These are phyloP conservation scores for Alternaria consortialis DNA, from an alignment of 2,329 filamentous ascomycete genomes.

Conservation along the genomic window DNA sequence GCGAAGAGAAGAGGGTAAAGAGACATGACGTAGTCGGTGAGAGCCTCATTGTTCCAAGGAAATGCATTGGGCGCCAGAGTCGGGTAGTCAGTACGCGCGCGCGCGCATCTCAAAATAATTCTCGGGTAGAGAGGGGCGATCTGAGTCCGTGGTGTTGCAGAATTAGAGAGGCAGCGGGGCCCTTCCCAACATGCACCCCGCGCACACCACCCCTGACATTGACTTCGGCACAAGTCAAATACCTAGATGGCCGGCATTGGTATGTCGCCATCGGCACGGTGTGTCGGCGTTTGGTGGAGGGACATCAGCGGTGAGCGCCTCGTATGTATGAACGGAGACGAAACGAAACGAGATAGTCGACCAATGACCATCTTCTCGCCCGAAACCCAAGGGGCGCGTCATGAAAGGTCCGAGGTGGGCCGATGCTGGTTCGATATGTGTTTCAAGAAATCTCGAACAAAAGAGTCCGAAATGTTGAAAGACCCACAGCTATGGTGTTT, in stretches of 20 bases:
- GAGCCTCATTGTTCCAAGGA: conserved; percentile 20
- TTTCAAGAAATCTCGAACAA: conserved; percentile 12
- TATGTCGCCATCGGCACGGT: conserved; percentile 1
- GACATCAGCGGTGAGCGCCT: conserved; percentile 21
- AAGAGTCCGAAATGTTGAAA: conserved; percentile 1
- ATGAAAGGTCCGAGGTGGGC: conserved; percentile 7
- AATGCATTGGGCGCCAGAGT: neutral
- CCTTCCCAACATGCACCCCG: conserved; percentile 14
- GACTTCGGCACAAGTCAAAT: conserved; percentile 2
- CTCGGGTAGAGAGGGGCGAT: conserved; percentile 8
- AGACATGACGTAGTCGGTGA: conserved; percentile 35
- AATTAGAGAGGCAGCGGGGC: conserved; percentile 10
- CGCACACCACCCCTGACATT: conserved; percentile 4
- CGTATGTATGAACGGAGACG: conserved; percentile 9
- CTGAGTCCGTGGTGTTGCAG: conserved; percentile 10
- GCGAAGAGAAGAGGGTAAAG: neutral
- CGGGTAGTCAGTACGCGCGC: conserved; percentile 6
- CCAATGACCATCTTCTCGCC: conserved; percentile 8
- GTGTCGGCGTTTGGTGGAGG: conserved; percentile 9
- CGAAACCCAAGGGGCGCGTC: conserved; percentile 1
- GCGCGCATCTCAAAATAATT: conserved; percentile 6
- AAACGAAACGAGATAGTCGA: conserved; percentile 4
- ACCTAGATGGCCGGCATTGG: conserved; percentile 10
- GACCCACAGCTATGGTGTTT: conserved; percentile 12
- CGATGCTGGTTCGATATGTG: conserved; percentile 8